These are phyloP conservation scores for Lophium mytilinum DNA, from an alignment of 495 filamentous ascomycete genomes.

Conservation along the genomic window DNA sequence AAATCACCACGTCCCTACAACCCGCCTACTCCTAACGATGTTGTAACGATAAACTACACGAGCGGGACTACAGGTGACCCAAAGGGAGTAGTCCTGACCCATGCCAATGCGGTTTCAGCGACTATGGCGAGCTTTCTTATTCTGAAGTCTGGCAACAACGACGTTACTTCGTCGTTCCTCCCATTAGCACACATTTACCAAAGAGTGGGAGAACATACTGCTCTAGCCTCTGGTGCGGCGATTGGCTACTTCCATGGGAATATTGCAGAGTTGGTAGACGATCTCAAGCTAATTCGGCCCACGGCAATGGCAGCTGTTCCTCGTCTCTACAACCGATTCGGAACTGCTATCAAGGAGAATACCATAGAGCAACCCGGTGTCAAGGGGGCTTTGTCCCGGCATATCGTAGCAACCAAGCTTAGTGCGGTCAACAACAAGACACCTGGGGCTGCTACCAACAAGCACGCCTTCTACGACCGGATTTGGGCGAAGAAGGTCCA, in stretches of 20 bases:
- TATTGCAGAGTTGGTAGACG: slow-evolving; percentile 78
- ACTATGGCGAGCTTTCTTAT: slow-evolving; percentile 50
- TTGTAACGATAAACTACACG: slow-evolving; percentile 95
- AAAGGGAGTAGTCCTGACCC: slow-evolving; percentile 86
- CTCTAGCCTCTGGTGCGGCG: slow-evolving; percentile 60
- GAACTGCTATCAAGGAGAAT: slow-evolving; percentile 63
- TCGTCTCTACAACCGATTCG: slow-evolving; percentile 88
- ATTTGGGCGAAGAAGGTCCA: slow-evolving; percentile 88
- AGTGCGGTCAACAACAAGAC: slow-evolving; percentile 63
- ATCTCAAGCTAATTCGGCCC: slow-evolving; percentile 78
- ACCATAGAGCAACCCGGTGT: slow-evolving; percentile 74
- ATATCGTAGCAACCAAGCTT: slow-evolving; percentile 70
- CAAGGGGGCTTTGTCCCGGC: slow-evolving; percentile 72
- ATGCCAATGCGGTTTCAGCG: slow-evolving; percentile 70
- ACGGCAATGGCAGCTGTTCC: slow-evolving; percentile 84
- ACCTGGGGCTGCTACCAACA: slow-evolving; percentile 59
- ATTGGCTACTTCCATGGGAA: slow-evolving; percentile 97
- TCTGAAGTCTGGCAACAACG: slow-evolving; percentile 42
- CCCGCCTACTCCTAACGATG: slow-evolving; percentile 64
- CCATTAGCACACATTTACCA: slow-evolving; percentile 93
- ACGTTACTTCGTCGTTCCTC: slow-evolving; percentile 75
- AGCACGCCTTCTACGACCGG: slow-evolving; percentile 80
- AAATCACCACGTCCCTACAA: slow-evolving; percentile 56
- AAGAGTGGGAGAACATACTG: slow-evolving; percentile 69
- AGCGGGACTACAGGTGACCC: slow-evolving; percentile 91